Evolutionary conservation across 352 stramenopile species (phyloP).

Genomic region (Phytophthora tentaculata): DNA sequence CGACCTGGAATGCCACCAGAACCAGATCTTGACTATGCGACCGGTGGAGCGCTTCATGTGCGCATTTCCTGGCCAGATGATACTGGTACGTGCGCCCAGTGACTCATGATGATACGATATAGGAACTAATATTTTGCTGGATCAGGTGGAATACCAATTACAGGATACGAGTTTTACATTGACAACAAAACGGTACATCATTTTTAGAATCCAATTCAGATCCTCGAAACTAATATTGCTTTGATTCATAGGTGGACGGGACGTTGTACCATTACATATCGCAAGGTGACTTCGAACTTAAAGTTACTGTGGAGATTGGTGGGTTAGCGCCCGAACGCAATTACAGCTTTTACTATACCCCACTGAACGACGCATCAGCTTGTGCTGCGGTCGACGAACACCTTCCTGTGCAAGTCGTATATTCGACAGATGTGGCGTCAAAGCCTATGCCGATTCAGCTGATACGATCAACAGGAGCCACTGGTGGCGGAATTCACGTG

Average conservation of each 20-base stretch:
- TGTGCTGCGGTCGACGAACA: constrained; percentile 27
- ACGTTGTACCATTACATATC: constrained; percentile 34
- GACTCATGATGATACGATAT: background rate
- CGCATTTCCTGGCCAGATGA: constrained; percentile 57
- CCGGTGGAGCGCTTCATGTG: constrained; percentile 53
- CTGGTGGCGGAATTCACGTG: constrained; percentile 58
- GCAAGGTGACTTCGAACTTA: constrained; percentile 32
- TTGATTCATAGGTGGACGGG: constrained; percentile 31
- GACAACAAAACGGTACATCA: constrained; percentile 36
- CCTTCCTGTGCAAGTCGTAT: constrained; percentile 10
- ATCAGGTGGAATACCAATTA: constrained; percentile 41
- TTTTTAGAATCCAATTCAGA: background rate
- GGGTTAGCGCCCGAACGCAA: constrained; percentile 38
- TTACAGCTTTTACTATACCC: constrained; percentile 52
- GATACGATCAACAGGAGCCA: constrained; percentile 48
- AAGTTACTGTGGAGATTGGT: constrained; percentile 56
- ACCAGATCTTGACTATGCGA: constrained; percentile 34
- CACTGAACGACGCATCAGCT: constrained; percentile 57
- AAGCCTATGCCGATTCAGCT: constrained; percentile 28
- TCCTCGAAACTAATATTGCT: background rate
- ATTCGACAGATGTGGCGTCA: constrained; percentile 35
- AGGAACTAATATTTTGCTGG: background rate
- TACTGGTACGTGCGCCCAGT: constrained; percentile 39
- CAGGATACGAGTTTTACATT: constrained; percentile 46
- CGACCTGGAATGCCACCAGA: constrained; percentile 36